Evolutionary conservation across 2,329 filamentous ascomycete species (phyloP).

Genomic region (Orbilia javanica): DNA sequence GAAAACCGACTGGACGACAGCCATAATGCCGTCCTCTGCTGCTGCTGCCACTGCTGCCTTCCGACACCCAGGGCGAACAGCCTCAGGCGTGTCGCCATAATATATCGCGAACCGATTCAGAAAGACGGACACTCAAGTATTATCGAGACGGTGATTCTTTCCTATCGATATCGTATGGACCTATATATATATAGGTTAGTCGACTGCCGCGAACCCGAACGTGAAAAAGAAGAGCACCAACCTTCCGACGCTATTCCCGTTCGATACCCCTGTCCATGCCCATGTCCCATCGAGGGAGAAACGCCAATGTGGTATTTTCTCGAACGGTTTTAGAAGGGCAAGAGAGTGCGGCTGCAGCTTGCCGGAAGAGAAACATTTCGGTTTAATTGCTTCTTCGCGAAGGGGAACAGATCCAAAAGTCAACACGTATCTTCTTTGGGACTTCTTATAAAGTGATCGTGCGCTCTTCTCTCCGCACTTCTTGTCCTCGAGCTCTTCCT

Average conservation of each 20-base stretch:
- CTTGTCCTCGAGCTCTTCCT: background rate
- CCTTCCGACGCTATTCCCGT: conserved; percentile 2
- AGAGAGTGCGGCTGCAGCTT: conserved; percentile 15
- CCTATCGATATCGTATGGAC: too few species aligned
- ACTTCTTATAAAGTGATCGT: conserved; percentile 11
- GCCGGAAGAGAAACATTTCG: background rate
- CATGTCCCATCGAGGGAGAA: background rate
- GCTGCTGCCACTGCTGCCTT: conserved; percentile 1
- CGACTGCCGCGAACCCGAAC: too few species aligned
- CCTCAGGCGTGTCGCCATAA: conserved; percentile 52
- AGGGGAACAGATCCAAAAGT: conserved; percentile 36
- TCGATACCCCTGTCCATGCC: conserved; percentile 20
- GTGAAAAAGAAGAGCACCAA: background rate
- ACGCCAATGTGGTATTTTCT: background rate
- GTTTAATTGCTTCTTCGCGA: conserved; percentile 32
- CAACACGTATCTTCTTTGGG: conserved; percentile 58
- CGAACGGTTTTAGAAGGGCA: background rate
- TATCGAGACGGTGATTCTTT: too few species aligned
- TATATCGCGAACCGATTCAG: too few species aligned
- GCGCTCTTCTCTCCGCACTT: conserved; percentile 7
- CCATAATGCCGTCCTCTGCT: conserved; percentile 1
- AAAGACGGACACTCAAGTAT: too few species aligned
- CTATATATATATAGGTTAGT: too few species aligned
- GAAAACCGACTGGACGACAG: conserved; percentile 36
- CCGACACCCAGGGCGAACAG: conserved; percentile 29